phyloP scores from a whole-genome alignment of 2,329 filamentous ascomycete species.

The Aspergillus ruber region DNA sequence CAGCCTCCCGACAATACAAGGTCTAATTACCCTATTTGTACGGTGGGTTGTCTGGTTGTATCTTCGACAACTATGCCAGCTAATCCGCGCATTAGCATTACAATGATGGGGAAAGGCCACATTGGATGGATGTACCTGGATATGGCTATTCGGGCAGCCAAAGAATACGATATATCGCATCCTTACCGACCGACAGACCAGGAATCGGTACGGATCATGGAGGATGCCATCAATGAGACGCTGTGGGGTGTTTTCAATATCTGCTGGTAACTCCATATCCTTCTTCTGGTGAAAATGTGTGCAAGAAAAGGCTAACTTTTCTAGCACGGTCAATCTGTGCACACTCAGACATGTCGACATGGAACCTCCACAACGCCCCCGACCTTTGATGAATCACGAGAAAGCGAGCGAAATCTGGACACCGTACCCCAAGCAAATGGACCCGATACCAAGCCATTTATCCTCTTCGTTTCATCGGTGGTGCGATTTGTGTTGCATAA shows the following conservation, averaged over 20 bases:
- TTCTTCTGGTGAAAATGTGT: background rate
- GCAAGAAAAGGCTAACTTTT: background rate
- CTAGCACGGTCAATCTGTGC: slow-evolving; percentile 12
- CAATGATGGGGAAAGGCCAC: slow-evolving; percentile 25
- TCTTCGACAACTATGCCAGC: background rate
- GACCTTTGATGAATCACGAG: slow-evolving; percentile 6
- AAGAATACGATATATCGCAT: slow-evolving; percentile 13
- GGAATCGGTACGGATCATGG: slow-evolving; percentile 5
- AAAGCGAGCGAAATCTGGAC: slow-evolving; percentile 14
- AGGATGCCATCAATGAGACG: slow-evolving; percentile 12
- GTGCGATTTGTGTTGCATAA: slow-evolving; percentile 17
- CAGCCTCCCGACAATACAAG: slow-evolving; percentile 21
- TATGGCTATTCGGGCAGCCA: slow-evolving; percentile 15
- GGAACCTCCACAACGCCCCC: slow-evolving; percentile 8
- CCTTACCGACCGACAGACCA: slow-evolving; percentile 8
- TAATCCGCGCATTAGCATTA: slow-evolving; percentile 9
- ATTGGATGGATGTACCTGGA: slow-evolving; percentile 22
- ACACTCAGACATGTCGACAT: slow-evolving; percentile 16
- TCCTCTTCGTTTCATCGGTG: slow-evolving; percentile 19
- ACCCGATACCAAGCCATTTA: slow-evolving; percentile 13
- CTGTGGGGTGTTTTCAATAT: slow-evolving; percentile 16
- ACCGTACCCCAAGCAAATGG: slow-evolving; percentile 17
- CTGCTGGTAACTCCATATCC: slow-evolving; percentile 6
- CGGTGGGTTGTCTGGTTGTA: slow-evolving; percentile 9
- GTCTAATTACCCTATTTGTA: slow-evolving; percentile 18